Conservation (phyloP, 495 filamentous ascomycete genomes). For the Neurospora sublineolata region DNA sequence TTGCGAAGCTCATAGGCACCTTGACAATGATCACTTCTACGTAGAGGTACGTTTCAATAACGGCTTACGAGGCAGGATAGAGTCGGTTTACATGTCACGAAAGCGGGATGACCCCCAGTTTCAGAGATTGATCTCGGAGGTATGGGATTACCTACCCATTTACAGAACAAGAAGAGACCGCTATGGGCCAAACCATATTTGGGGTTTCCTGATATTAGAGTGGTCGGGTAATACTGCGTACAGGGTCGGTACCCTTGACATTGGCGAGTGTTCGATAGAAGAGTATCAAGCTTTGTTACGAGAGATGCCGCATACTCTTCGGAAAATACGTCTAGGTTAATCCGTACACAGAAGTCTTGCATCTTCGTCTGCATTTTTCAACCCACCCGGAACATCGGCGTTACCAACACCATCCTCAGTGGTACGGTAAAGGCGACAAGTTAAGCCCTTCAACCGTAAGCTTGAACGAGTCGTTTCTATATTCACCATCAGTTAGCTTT, state of each 20-base stretch:
- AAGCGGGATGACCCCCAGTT: not conserved
- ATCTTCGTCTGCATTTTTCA: not conserved
- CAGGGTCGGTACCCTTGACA: not conserved
- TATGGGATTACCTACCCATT: not conserved
- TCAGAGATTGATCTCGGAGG: not conserved
- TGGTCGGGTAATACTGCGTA: not conserved
- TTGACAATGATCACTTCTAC: not conserved
- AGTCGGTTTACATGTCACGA: not conserved
- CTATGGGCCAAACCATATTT: not conserved
- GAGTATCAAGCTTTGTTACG: not conserved
- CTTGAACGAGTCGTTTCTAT: constrained; percentile 66
- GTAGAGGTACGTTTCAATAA: not conserved
- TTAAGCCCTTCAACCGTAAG: constrained; percentile 63
- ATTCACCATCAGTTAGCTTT: not conserved
- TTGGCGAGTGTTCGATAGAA: not conserved
- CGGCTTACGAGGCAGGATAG: not conserved
- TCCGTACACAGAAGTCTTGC: not conserved
- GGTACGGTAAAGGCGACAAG: constrained; percentile 59
- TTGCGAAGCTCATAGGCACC: not conserved
- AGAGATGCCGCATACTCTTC: not conserved
- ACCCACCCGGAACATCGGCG: not conserved
- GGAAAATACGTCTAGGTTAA: not conserved
- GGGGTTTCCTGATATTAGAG: not conserved
- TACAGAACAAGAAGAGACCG: not conserved
- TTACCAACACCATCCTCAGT: not conserved